Evolutionary conservation across 2,329 filamentous ascomycete genomes (phyloP), one percentile per base, ranked within the genome.

Genomic region (Aspergillus cejpii): DNA sequence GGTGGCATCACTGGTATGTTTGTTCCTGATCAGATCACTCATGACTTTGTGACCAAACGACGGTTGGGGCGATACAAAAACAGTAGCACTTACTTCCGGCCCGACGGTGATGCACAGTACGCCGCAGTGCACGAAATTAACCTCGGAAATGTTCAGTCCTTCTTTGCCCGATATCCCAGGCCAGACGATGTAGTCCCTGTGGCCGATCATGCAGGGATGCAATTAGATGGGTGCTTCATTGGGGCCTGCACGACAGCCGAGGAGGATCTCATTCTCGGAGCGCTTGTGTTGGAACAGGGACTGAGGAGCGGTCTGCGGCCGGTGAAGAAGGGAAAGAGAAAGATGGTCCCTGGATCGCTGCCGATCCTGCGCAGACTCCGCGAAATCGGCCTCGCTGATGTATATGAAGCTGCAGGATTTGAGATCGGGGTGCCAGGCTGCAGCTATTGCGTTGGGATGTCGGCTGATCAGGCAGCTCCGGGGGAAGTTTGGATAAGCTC

Each of bases 241-340:
- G 71, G 71, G 1, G 71, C 71, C 1, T 74, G 71, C 50, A 74
- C 71, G 1, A 74, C 70, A 0, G 59, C 70, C 0, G 68, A 72
- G 41, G 71, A 74, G 50, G 70, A 74, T 42, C 52, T 73, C 1
- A 62, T 74, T 10, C 55, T 73, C 4, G 71, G 58, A 0, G 70
- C 64, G 0, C 54, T 74, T 3, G 66, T 73, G 2, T 59, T 74
- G 0, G 57, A 68, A 41, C 56, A 57, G 5, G 71, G 69, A 0
- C 45, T 73, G 6, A 54, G 62, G 17, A 54, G 49, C 19, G 65
- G 65, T 1, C 40, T 62, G 40, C 54, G 44, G 26, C 63, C 65
- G 1, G 47, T 62, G 2, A 31, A 41, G 3, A 51, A 57, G 2
- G 71, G 70, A 1, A 66, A 63, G 27, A 53, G 69, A 21, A 62